A percentile compares a stretch with the other conserved stretches of the same genome.
These are phyloP conservation scores for Phytophthora fragariaefolia DNA, from an alignment of 352 stramenopile species.

Conservation along the genomic window DNA sequence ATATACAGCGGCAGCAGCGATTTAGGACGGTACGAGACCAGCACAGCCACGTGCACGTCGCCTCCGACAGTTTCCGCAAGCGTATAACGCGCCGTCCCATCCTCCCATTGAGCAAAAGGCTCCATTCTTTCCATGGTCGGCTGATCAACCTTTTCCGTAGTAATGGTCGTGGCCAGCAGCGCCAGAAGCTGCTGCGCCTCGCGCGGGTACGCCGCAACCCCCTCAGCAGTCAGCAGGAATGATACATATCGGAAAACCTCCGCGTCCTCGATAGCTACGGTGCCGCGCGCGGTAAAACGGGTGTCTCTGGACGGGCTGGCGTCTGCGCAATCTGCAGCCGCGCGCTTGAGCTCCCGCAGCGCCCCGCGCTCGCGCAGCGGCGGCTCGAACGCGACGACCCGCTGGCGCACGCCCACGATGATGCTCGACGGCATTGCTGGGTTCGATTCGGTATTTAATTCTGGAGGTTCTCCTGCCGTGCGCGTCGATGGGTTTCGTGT, in stretches of 20 bases:
- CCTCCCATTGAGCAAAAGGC: slow-evolving; percentile 27
- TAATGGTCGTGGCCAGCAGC: not conserved
- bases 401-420: slow-evolving; percentile 43
- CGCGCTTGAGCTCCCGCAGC: slow-evolving; percentile 28
- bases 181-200: slow-evolving; percentile 35
- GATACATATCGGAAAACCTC: slow-evolving; percentile 44
- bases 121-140: not conserved
- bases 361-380: slow-evolving; percentile 38
- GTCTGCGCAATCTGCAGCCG: not conserved
- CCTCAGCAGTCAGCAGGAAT: slow-evolving; percentile 38
- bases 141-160: slow-evolving; percentile 1
- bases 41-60: slow-evolving; percentile 17
- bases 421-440: slow-evolving; percentile 26
- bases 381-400: slow-evolving; percentile 54
- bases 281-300: slow-evolving; percentile 9
- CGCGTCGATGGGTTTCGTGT: too few species aligned
- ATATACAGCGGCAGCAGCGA: slow-evolving; percentile 62
- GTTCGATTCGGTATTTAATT: not conserved
- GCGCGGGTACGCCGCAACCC: slow-evolving; percentile 27
- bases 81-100: slow-evolving; percentile 28
- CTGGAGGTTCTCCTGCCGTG: too few species aligned
- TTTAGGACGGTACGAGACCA: slow-evolving; percentile 59
- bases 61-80: slow-evolving; percentile 4
- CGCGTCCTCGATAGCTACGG: slow-evolving; percentile 42
- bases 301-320: not conserved